Base-by-base conservation (phyloP, 768 basidiomycete genomes). In the Butyriboletus loyo region DNA sequence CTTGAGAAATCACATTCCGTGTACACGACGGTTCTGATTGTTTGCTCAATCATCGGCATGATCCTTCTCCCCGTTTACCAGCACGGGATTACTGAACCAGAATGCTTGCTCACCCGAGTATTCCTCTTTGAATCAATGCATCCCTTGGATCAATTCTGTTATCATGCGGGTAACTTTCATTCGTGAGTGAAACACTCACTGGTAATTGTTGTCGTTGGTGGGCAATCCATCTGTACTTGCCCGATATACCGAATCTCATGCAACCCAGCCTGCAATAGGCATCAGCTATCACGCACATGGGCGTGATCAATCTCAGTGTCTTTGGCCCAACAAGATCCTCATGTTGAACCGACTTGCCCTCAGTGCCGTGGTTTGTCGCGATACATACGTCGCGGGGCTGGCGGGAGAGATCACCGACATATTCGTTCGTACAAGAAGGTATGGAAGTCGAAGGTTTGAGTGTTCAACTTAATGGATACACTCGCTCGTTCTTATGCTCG, bases 311-410 rank as follows among this genome's bases (percentile, higher is more conserved):
- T 24, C 9, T 47, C 19, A 15, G 27, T 10, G n/a, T 71, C 57
- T 62, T 37, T 19, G 56, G 34, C 9, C 57, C 45, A 21, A 67
- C 35, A 8, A 49, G 58, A 55, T 81, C 73, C 57, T 60, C 74
- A 53, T 73, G 63, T 25, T 81, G 70, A 19, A 69, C 55, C 7
- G 76, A 75, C 8, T 67, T 59, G 7, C 80, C 83, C 37, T 32
- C 71, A 7, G 56, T 58, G 54, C 76, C 64, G 61, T 83, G 82
- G 15, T 72, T 58, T 39, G 81, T 81, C 14, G 85, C 77, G 51
- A 83, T 72, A 32, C 80, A 83, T 72, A 32, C 80, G 77, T 41
- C 77, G 77, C 25, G 81, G 49, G 68, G 21, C 10, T 19, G 22
- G 22, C 66, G 24, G 74, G 74, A 21, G 75, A 72, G 49, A 52